phyloP scores from a whole-genome alignment of 345 rosid species.

The sweet orange (Citrus sinensis) region DVS_A1.0 CM039161.1:21737501-21738000 shows the following conservation, averaged over 20 bases:
- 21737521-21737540: not conserved
- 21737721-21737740: too few species aligned
- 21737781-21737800: constrained; percentile 2
- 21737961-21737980: not conserved
- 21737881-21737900: not conserved
- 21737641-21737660: constrained; percentile 56
- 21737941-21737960: not conserved
- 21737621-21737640: constrained; percentile 55
- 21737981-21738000: not conserved
- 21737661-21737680: constrained; percentile 27
- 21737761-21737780: not conserved
- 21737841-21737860: not conserved
- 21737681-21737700: not conserved
- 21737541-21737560: constrained; percentile 28
- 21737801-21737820: constrained; percentile 21
- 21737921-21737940: not conserved
- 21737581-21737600: constrained; percentile 50
- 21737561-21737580: constrained; percentile 28
- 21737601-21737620: constrained; percentile 40
- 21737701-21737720: constrained; percentile 9
- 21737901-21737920: not conserved
- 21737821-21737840: constrained; percentile 21
- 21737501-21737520: constrained; percentile 16
- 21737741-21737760: not conserved
- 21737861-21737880: not conserved